Percentiles rank a stretch among this genome's conserved stretches.
Conservation (phyloP, 768 basidiomycete genomes). For the Pulveroboletus sp. region DNA sequence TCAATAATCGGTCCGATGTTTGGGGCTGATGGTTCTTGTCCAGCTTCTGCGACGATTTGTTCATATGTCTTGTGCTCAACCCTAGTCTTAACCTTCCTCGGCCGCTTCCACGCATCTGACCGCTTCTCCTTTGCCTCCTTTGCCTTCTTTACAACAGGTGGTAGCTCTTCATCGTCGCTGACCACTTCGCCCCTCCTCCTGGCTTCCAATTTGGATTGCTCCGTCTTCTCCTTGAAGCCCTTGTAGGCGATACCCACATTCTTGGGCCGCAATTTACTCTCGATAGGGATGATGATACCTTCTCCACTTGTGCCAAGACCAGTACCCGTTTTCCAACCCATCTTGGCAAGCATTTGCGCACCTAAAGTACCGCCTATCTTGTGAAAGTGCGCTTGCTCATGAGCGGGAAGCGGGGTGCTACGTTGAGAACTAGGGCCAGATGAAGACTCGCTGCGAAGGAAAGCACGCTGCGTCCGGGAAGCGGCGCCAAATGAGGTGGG, state of each 20-base stretch:
- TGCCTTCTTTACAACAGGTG: slow-evolving; percentile 31
- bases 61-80: slow-evolving; percentile 97
- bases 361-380: slow-evolving; percentile 76
- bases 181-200: slow-evolving; percentile 65
- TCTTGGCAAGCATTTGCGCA: slow-evolving; percentile 86
- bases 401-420: slow-evolving; percentile 49
- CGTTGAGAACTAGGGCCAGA: slow-evolving; percentile 39
- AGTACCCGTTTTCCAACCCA: slow-evolving; percentile 87
- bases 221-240: slow-evolving; percentile 86
- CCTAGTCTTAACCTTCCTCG: slow-evolving; percentile 79
- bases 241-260: slow-evolving; percentile 84
- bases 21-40: slow-evolving; percentile 46
- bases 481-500: slow-evolving; percentile 38
- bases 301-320: slow-evolving; percentile 73
- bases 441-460: slow-evolving; percentile 49
- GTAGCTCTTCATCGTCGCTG: slow-evolving; percentile 62
- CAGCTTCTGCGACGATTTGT: slow-evolving; percentile 87
- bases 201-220: slow-evolving; percentile 78
- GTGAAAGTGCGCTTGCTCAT: slow-evolving; percentile 77
- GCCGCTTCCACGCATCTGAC: slow-evolving; percentile 80
- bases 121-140: slow-evolving; percentile 55
- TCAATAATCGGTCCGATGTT: slow-evolving; percentile 89
- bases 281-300: slow-evolving; percentile 86
- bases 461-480: slow-evolving; percentile 40
- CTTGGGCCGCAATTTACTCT: slow-evolving; percentile 78